Base-by-base conservation (phyloP, 2,329 filamentous ascomycete species). In the Xylaria hypoxylon region DNA sequence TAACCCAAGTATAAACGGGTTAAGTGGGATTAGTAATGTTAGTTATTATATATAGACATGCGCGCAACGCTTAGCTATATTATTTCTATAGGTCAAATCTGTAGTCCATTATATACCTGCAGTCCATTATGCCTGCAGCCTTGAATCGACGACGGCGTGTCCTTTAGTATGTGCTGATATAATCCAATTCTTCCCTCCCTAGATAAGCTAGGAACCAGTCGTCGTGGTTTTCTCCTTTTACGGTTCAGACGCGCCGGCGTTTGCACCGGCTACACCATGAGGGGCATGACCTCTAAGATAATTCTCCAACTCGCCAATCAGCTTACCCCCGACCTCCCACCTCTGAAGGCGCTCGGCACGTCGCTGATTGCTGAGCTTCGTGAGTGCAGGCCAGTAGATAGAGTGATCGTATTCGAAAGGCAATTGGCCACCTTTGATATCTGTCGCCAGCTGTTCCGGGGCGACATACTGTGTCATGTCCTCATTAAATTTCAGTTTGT, bases 401-500 rank as follows among this genome's bases (percentile, higher is more conserved):
- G 85, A 81, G 80, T 99, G 96, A 75, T 97, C 92, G 79, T 99
- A 99, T 74, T 93, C 90, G 77, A 99, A 98, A 66, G 94, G 87
- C 68, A 97, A 87, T 56, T 92, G 87, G 64, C 96, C 95, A 53
- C 90, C 89, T 72, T 83, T 84, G 74, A 92, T 89, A 64, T 89
- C 85, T 74, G 89, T 90, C 90, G 93, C 92, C 59, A 99, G 87
- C 78, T 98, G 95, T 74, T 90, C 85, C 7, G 89, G 80, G 5
- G 94, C 94, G 22, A 99, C 91, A 78, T 94, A 93, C 72, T 92
- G 84, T 72, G 86, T 86, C 83, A 97, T 90, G 77, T 96, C 92
- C 79, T 97, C 94, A 83, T 98, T 97, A 86, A 97, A 97, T 83
- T 96, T 96, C 82, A 99, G 90, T 85, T 99, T 99, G 76, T 96